Base-by-base conservation (phyloP, 805 yeast genomes). In the Lipomyces sp. region DNA sequence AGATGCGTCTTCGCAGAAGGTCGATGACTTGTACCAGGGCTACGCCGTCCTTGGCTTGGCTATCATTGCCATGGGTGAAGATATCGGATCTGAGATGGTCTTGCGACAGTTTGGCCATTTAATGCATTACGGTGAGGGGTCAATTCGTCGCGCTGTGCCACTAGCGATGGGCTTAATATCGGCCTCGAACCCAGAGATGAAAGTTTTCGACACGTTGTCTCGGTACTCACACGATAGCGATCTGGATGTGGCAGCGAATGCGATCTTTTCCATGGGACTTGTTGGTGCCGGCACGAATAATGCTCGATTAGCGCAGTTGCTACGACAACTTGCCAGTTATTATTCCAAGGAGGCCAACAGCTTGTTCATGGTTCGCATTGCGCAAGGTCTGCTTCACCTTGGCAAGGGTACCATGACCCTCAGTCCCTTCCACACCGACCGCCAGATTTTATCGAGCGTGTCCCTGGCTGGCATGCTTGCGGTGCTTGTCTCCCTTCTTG, bases 221-320 rank as follows among this genome's bases (percentile, higher is more conserved):
- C 86, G 99, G 77, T 92, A 91, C 80, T 92, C 98, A 7, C 99
- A 95, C 79, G 99, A 95, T 75, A 88, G 91, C 64, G 98, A 95
- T 77, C 80, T 90, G 73, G 96, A 91, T 75, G 97, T 95, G 63
- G 97, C 98, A 5, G 88, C 89, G 77, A 95, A 93, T 76, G 92
- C 99, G 29, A 92, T 95, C 70, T 94, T 91, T 75, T 88, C 97
- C 55, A 93, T 95, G 98, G 99, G 99, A 63, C 81, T 95, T 69
- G 96, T 94, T 73, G 99, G 99, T 77, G 95, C 98, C 29, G 99
- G 99, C 80, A 95, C 99, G 35, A 94, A 95, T 80, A 95, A 95
- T 77, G 99, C 99, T 6, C 89, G 99, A 81, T 83, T 95, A 71
- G 98, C 98, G 2, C 99, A 95, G 81, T 83, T 95, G 70, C 84